Base-by-base conservation (phyloP, 768 basidiomycete species). In the Lentinula sp. region DNA sequence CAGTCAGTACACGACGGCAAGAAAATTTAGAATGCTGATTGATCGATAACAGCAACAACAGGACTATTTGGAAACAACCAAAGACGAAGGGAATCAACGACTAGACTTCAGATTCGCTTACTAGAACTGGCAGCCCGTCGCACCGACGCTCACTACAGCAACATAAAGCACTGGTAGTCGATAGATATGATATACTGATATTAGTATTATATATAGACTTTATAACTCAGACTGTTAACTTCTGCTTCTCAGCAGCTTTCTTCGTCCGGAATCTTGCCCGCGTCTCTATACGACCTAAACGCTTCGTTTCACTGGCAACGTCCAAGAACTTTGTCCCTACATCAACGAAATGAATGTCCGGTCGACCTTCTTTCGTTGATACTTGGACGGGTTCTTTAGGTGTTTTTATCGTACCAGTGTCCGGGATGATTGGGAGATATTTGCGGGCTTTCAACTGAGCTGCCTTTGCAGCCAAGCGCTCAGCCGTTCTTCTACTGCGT, bases 311-410 rank as follows among this genome's bases (percentile, higher is more conserved):
- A 54, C 84, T 84, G 45, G 81, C 78, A 34, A 80, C 70, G 48
- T 89, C 79, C 59, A 91, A 68, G 69, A 88, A 91, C 68, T 85
- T 82, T 23, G 80, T 80, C 1, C 91, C 91, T 3, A 92, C 83
- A 67, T 93, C 91, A 16, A 89, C 73, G 65, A 93, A 90, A 67
- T 80, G 80, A 50, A 89, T 77, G 2, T 82, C 67, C 8, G 86
- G 79, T 43, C 84, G 83, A 15, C 82, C 81, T 7, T 69, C 65
- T 23, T 74, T 75, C 48, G 71, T 65, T 34, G 77, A 67, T n/a
- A 77, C 62, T 61, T 78, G 73, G 35, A 78, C 68, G 60, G 72
- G 74, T 42, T 68, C 62, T 39, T 65, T 72, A 40, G 72, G 74
- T 18, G 73, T 74, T 69, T 69, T 76, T 60, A 78, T 74, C 58